Evolutionary conservation across 148 eudicot genomes (phyloP).

Genomic region (Nepenthes mirabilis): DNA sequence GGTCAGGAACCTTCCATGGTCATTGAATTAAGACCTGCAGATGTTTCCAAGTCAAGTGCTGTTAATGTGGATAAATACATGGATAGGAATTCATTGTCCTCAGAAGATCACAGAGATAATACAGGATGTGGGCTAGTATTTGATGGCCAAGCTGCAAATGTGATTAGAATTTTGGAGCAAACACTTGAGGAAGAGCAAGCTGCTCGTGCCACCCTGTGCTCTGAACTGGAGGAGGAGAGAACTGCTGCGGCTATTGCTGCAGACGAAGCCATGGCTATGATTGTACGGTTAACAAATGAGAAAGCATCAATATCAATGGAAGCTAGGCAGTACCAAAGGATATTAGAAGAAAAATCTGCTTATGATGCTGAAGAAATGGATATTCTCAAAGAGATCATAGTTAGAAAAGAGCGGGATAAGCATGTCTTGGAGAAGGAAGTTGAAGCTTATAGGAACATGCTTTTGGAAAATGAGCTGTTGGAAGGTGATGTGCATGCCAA

Average conservation of each 20-base stretch:
- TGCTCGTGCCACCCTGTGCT: constrained; percentile 52
- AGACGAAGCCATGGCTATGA: constrained; percentile 99
- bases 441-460: constrained; percentile 54
- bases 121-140: constrained; percentile 8
- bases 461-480: constrained; percentile 28
- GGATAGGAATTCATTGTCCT: constrained; percentile 11
- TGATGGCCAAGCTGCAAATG: constrained; percentile 26
- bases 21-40: constrained; percentile 4
- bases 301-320: constrained; percentile 89
- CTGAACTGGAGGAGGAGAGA: constrained; percentile 90
- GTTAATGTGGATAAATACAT: constrained; percentile 18
- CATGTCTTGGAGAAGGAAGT: constrained; percentile 76
- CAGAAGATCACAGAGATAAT: constrained; percentile 16
- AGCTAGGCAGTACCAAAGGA: constrained; percentile 88
- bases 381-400: constrained; percentile 71
- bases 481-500: constrained; percentile 10
- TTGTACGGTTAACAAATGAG: constrained; percentile 77
- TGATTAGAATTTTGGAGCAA: constrained; percentile 39
- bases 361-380: constrained; percentile 94
- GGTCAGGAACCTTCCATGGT: constrained; percentile 9
- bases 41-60: constrained; percentile 12
- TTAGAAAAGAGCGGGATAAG: constrained; percentile 71
- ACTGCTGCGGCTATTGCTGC: constrained; percentile 89
- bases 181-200: constrained; percentile 59
- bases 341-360: constrained; percentile 77